These are phyloP conservation scores for Quaeritorhiza haematococci DNA, from an alignment of 371 early-diverging fungal genomes.

Conservation along the genomic window DNA sequence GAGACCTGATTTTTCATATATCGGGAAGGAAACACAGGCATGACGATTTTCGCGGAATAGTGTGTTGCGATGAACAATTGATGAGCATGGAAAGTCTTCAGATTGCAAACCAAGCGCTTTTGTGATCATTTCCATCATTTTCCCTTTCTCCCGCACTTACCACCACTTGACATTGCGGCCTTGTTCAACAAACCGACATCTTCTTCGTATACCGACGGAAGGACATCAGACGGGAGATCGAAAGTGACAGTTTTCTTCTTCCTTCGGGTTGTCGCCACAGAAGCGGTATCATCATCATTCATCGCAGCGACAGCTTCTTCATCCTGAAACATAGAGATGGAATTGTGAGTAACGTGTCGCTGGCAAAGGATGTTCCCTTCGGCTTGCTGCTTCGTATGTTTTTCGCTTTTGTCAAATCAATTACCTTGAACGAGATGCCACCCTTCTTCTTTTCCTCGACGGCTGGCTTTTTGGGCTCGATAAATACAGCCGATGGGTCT, in stretches of 20 bases:
- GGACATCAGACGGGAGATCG: slow-evolving; percentile 67
- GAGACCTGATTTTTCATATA: too few relatives aligned
- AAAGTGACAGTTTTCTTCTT: slow-evolving; percentile 28
- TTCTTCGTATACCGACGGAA: slow-evolving; percentile 57
- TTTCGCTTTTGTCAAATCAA: slow-evolving; percentile 1
- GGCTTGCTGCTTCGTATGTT: background rate
- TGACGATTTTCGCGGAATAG: too few relatives aligned
- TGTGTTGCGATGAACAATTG: too few relatives aligned
- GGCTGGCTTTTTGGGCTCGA: slow-evolving; percentile 51
- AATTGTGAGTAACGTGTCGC: background rate
- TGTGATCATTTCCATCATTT: too few relatives aligned
- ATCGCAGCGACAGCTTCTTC: slow-evolving; percentile 19
- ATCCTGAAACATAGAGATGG: slow-evolving; percentile 9
- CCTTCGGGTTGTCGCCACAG: too few relatives aligned
- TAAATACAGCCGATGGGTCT: slow-evolving; percentile 68
- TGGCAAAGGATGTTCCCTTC: background rate
- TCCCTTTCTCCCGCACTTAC: too few relatives aligned
- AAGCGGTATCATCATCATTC: slow-evolving; percentile 15
- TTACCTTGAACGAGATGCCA: slow-evolving; percentile 35
- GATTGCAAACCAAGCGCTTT: too few relatives aligned
- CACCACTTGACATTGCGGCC: too few relatives aligned
- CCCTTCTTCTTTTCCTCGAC: slow-evolving; percentile 31
- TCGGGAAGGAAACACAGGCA: too few relatives aligned
- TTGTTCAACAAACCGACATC: slow-evolving; percentile 39
- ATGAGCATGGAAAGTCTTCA: too few relatives aligned